Conservation (phyloP, 768 basidiomycete genomes). For the Favolaschia claudopus region DNA sequence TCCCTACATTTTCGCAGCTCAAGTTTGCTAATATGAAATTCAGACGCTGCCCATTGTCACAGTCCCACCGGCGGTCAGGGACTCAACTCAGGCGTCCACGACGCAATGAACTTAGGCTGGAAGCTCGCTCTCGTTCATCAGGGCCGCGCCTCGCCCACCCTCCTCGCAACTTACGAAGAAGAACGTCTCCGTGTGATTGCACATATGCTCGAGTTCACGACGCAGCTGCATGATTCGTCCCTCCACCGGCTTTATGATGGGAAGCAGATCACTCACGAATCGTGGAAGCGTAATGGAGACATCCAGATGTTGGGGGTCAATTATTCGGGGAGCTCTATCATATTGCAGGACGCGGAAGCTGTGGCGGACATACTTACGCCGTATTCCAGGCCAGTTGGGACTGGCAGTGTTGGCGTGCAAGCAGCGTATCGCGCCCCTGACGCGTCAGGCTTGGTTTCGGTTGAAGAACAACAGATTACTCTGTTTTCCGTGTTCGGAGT, state of each 20-base stretch:
- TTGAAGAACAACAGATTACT: conserved; percentile 3
- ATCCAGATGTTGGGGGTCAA: conserved; percentile 51
- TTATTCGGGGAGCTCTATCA: conserved; percentile 51
- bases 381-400: neutral
- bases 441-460: conserved; percentile 35
- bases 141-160: conserved; percentile 38
- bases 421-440: conserved; percentile 46
- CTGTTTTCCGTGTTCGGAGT: conserved; percentile 39
- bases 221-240: conserved; percentile 33
- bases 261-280: conserved; percentile 2
- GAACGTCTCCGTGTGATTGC: conserved; percentile 56
- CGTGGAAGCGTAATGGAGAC: conserved; percentile 21
- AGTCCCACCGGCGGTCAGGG: conserved; percentile 53
- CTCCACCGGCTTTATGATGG: conserved; percentile 15
- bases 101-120: conserved; percentile 52
- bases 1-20: neutral
- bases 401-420: conserved; percentile 38
- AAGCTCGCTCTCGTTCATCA: conserved; percentile 51
- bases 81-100: conserved; percentile 43
- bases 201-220: conserved; percentile 51
- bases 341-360: conserved; percentile 30
- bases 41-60: conserved; percentile 59
- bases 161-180: conserved; percentile 49
- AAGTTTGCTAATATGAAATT: neutral
- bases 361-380: neutral